phyloP scores from a whole-genome alignment of 2,329 filamentous ascomycete genomes.

The Fusarium continuum region DNA sequence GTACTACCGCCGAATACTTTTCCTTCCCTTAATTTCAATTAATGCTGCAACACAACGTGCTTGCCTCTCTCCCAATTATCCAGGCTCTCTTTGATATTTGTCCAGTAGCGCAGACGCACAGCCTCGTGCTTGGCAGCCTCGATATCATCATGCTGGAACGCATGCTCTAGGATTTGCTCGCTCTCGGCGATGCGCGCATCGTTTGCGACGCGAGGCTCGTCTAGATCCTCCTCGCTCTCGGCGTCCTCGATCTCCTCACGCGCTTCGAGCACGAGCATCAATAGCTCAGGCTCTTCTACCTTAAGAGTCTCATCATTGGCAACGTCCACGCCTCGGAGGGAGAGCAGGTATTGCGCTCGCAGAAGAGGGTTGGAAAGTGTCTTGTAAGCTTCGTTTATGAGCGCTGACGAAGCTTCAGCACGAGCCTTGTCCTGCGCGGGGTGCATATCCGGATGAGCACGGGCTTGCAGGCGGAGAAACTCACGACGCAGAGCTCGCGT shows the following conservation, averaged over 20 bases:
- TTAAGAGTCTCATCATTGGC: conserved; percentile 80
- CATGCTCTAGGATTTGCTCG: conserved; percentile 68
- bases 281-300: conserved; percentile 71
- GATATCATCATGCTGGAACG: conserved; percentile 74
- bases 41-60: conserved; percentile 63
- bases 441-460: conserved; percentile 77
- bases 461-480: conserved; percentile 84
- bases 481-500: conserved; percentile 76
- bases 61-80: conserved; percentile 85
- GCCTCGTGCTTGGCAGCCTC: conserved; percentile 75
- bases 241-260: conserved; percentile 80
- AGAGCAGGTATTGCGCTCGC: conserved; percentile 88
- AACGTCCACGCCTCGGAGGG: conserved; percentile 78
- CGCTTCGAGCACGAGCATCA: conserved; percentile 84
- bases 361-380: conserved; percentile 81
- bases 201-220: conserved; percentile 70
- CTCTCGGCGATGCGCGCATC: conserved; percentile 71
- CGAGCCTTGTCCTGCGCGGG: conserved; percentile 62
- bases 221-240: conserved; percentile 70
- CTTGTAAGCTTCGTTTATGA: conserved; percentile 91
- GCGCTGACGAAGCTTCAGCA: conserved; percentile 81
- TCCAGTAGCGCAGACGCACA: conserved; percentile 87
- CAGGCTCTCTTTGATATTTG: conserved; percentile 83
- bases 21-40: not conserved
- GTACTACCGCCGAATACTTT: not conserved